phyloP scores from a whole-genome alignment of 2,329 filamentous ascomycete genomes.

The Geosmithia putterillii region DNA sequence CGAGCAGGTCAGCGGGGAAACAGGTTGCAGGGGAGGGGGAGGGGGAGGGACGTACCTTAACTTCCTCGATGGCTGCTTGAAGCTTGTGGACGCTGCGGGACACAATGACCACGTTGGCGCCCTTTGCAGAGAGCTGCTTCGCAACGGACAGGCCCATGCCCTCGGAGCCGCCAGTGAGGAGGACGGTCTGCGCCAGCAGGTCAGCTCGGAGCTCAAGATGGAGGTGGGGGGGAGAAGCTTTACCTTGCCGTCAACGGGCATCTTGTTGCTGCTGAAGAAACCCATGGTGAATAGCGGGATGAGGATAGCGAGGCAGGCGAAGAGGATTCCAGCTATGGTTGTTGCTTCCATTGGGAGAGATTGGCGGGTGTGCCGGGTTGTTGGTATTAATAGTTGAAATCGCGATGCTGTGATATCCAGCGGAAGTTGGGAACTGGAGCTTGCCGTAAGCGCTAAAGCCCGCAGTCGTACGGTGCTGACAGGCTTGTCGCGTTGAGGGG shows the following conservation, averaged over 20 bases:
- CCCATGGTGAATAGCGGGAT: slow-evolving; percentile 41
- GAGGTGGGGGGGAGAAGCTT: background rate
- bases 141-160: slow-evolving; percentile 77
- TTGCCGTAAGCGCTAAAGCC: too few relatives aligned
- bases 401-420: too few relatives aligned
- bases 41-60: slow-evolving; percentile 35
- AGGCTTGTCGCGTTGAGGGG: too few relatives aligned
- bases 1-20: background rate
- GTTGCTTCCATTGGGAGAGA: background rate
- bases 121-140: slow-evolving; percentile 63
- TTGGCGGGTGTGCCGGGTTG: too few relatives aligned
- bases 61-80: slow-evolving; percentile 50
- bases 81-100: slow-evolving; percentile 69
- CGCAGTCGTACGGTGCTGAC: too few relatives aligned
- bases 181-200: slow-evolving; percentile 51
- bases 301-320: slow-evolving; percentile 16
- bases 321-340: slow-evolving; percentile 8
- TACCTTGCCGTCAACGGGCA: slow-evolving; percentile 78
- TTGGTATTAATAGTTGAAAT: too few relatives aligned
- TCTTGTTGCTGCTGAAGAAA: slow-evolving; percentile 57
- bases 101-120: slow-evolving; percentile 78
- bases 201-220: background rate
- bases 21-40: background rate
- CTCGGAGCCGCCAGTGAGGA: slow-evolving; percentile 86
- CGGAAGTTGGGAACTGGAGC: too few relatives aligned